Evolutionary conservation across 768 basidiomycete genomes (phyloP).

Genomic region (Rhodotorula diobovata): DNA sequence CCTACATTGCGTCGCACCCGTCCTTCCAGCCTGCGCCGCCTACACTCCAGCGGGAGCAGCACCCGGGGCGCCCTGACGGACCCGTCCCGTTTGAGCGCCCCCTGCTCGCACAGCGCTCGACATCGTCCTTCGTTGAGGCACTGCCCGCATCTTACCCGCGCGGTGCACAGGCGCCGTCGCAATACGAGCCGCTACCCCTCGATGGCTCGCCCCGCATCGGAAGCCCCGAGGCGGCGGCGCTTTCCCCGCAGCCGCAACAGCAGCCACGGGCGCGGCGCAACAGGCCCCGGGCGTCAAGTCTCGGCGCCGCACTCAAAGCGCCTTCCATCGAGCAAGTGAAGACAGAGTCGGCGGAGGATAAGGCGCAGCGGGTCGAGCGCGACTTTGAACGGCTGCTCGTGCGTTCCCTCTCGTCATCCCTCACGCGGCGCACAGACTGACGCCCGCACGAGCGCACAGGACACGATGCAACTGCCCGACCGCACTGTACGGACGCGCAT

Average conservation of each 20-base stretch:
- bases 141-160: constrained; percentile 2
- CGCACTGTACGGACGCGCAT: constrained; percentile 68
- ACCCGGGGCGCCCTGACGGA: neutral
- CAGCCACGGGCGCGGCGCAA: neutral
- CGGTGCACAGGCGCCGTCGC: neutral
- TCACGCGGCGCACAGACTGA: neutral
- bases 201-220: neutral
- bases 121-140: constrained; percentile 6
- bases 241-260: neutral
- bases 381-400: constrained; percentile 81
- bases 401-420: constrained; percentile 43
- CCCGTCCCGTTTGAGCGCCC: neutral
- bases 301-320: constrained; percentile 6
- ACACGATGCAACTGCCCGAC: constrained; percentile 81
- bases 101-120: neutral
- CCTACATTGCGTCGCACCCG: neutral
- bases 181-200: constrained; percentile 15
- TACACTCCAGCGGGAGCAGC: neutral
- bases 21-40: neutral
- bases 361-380: constrained; percentile 55
- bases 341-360: constrained; percentile 10
- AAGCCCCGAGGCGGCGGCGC: too few species aligned
- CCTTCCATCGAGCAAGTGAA: neutral
- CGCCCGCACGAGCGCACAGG: constrained; percentile 52
- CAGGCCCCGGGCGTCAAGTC: constrained; percentile 6